phyloP scores from a whole-genome alignment of 1,139 yeast genomes.

The Magnusiomyces paraingens region DNA sequence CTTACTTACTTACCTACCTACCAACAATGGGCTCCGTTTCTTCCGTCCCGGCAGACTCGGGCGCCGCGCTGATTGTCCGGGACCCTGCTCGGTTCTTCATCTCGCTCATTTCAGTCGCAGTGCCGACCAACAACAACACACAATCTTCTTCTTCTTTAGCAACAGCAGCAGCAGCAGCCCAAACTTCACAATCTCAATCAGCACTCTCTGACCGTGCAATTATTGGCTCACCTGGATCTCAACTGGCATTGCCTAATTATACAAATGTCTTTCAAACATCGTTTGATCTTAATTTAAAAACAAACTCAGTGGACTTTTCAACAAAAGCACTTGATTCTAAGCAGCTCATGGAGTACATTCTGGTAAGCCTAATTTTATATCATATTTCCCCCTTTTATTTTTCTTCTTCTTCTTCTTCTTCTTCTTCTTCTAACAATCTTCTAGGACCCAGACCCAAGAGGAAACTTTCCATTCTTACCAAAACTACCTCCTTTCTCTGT shows the following conservation, averaged over 20 bases:
- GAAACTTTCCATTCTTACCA: slow-evolving; percentile 9
- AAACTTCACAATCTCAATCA: not conserved
- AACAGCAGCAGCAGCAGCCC: not conserved
- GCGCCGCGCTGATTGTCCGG: slow-evolving; percentile 20
- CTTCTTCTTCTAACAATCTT: not conserved
- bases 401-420: too few species aligned
- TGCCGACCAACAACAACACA: slow-evolving; percentile 4
- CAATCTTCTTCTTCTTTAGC: not conserved
- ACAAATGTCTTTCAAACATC: slow-evolving; percentile 7
- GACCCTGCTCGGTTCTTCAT: slow-evolving; percentile 22
- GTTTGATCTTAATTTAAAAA: slow-evolving; percentile 1
- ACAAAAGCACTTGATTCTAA: slow-evolving; percentile 12
- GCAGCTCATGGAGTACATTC: slow-evolving; percentile 18
- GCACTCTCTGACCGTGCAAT: slow-evolving; percentile 13
- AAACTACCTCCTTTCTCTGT: slow-evolving; percentile 14
- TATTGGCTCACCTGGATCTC: slow-evolving; percentile 15
- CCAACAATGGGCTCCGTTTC: slow-evolving; percentile 25
- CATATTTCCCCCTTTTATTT: not conserved
- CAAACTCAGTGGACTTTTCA: slow-evolving; percentile 5
- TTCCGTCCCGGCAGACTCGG: slow-evolving; percentile 22
- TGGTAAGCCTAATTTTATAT: slow-evolving; percentile 11
- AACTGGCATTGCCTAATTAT: slow-evolving; percentile 13
- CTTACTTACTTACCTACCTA: too few species aligned
- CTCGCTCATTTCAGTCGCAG: slow-evolving; percentile 14
- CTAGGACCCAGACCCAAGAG: slow-evolving; percentile 16